Evolutionary conservation across 192 early-diverging fungal species (phyloP).

Genomic region (Gonapodya sp.): DNA sequence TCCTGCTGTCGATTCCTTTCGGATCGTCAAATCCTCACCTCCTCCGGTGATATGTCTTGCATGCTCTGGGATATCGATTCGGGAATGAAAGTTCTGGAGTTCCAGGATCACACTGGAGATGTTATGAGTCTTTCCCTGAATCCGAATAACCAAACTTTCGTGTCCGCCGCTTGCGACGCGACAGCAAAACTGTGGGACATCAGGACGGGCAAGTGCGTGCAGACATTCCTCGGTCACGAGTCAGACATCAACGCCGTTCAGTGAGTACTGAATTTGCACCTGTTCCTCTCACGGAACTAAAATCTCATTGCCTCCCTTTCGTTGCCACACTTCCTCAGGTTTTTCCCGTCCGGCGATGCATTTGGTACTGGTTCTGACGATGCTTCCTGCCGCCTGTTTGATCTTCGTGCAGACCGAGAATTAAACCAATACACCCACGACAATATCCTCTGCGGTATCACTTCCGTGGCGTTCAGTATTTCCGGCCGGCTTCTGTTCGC

Average conservation of each 20-base stretch:
- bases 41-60: constrained; percentile 96
- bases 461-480: constrained; percentile 93
- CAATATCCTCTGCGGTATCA: constrained; percentile 97
- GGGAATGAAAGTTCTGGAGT: constrained; percentile 92
- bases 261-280: constrained; percentile 37
- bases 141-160: constrained; percentile 84
- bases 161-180: constrained; percentile 96
- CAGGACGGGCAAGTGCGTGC: constrained; percentile 88
- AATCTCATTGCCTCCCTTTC: not conserved
- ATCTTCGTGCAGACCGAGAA: constrained; percentile 95
- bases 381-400: constrained; percentile 94
- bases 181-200: constrained; percentile 99
- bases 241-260: constrained; percentile 98
- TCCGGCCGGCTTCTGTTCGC: constrained; percentile 95
- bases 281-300: not conserved
- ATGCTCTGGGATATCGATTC: constrained; percentile 99
- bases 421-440: constrained; percentile 97
- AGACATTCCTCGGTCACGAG: constrained; percentile 97
- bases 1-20: constrained; percentile 95
- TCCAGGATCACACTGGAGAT: constrained; percentile 96
- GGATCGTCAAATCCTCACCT: constrained; percentile 91
- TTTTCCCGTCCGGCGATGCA: constrained; percentile 98
- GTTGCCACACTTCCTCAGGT: constrained; percentile 40
- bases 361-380: constrained; percentile 98
- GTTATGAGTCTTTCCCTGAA: constrained; percentile 92